Conservation (phyloP, 2,329 filamentous ascomycete genomes). For the Beauveria caledonica region DNA sequence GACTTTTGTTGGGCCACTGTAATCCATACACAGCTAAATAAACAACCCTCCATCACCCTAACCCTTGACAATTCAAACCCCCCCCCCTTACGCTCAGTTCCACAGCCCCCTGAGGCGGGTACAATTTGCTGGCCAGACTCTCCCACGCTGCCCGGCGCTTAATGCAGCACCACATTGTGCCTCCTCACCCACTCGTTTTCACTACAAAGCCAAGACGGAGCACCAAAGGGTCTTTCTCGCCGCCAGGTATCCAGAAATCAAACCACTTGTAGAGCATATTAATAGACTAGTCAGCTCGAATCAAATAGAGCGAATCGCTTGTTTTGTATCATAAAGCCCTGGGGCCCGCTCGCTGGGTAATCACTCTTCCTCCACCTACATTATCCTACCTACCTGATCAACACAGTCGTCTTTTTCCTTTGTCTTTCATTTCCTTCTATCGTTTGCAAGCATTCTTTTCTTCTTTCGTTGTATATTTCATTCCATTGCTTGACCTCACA, state of each 20-base stretch:
- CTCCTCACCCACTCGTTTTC: slow-evolving; percentile 4
- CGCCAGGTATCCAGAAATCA: neutral
- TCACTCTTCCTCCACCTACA: neutral
- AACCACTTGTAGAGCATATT: neutral
- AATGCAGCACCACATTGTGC: neutral
- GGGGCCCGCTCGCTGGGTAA: neutral
- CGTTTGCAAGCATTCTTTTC: neutral
- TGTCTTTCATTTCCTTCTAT: neutral
- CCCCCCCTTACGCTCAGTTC: neutral
- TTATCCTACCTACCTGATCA: neutral
- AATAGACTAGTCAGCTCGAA: neutral
- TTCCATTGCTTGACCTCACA: neutral
- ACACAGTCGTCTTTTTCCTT: neutral
- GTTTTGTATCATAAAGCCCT: neutral
- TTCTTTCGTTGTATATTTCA: neutral
- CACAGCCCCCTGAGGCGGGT: neutral
- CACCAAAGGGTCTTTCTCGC: neutral
- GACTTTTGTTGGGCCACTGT: too few relatives aligned
- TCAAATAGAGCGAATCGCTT: neutral
- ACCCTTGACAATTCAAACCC: neutral
- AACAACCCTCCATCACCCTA: neutral
- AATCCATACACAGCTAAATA: neutral
- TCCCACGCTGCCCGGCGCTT: slow-evolving; percentile 2
- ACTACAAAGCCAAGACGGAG: neutral
- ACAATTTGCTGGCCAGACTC: neutral